Evolutionary conservation across 73 alveolate species (phyloP).

Genomic region (Paramecium sonneborni): DNA sequence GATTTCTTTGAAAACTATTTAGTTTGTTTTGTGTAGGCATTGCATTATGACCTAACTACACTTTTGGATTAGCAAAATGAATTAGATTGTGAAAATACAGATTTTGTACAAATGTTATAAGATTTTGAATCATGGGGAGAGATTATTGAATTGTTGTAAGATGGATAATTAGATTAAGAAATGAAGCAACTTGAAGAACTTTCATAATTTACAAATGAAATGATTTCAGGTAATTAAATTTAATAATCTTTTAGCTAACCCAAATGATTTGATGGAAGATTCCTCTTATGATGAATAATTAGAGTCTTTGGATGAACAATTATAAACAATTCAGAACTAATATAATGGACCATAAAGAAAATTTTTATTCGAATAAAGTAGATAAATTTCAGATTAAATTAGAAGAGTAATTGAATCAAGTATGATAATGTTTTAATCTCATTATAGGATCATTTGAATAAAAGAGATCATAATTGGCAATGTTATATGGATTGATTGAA

Average conservation of each 20-base stretch:
- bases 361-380: not conserved
- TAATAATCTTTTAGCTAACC: not conserved
- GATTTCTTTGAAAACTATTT: not conserved
- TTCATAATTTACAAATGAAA: not conserved
- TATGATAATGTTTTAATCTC: not conserved
- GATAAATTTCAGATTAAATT: not conserved
- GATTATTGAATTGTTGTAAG: not conserved
- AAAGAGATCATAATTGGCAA: slow-evolving; percentile 34
- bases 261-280: slow-evolving; percentile 25
- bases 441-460: not conserved
- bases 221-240: not conserved
- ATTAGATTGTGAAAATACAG: slow-evolving; percentile 46
- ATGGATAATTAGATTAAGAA: not conserved
- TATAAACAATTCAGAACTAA: not conserved
- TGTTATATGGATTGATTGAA: slow-evolving; percentile 44
- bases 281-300: slow-evolving; percentile 8
- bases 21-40: slow-evolving; percentile 15
- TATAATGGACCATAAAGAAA: not conserved
- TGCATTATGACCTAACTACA: slow-evolving; percentile 4
- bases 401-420: not conserved
- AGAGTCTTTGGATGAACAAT: not conserved
- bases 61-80: slow-evolving; percentile 21
- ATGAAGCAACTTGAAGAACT: not conserved
- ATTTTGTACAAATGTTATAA: not conserved
- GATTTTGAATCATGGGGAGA: slow-evolving; percentile 14